phyloP scores from a whole-genome alignment of 2,329 filamentous ascomycete genomes.

The Cladosporium cucumerinum region DNA sequence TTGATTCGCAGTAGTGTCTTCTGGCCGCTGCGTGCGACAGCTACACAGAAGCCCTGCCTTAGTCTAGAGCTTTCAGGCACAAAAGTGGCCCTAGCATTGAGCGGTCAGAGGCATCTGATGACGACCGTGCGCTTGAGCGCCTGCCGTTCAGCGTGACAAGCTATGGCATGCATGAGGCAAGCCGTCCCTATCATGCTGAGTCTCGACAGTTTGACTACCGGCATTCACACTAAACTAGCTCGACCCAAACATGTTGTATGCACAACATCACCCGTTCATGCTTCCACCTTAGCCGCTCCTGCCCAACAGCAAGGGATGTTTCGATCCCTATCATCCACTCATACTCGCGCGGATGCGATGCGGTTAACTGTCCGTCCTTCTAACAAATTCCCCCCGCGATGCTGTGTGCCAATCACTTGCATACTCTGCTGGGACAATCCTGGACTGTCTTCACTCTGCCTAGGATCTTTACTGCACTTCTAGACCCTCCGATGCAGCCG shows the following conservation, averaged over 20 bases:
- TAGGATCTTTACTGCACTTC: not conserved
- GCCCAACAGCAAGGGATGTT: conserved; percentile 4
- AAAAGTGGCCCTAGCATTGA: conserved; percentile 7
- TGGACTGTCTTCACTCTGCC: not conserved
- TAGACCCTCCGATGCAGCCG: not conserved
- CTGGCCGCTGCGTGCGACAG: conserved; percentile 1
- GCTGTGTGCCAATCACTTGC: not conserved
- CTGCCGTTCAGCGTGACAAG: not conserved
- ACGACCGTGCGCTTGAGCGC: not conserved
- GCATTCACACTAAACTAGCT: not conserved
- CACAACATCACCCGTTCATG: not conserved
- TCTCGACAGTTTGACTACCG: not conserved
- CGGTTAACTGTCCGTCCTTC: not conserved
- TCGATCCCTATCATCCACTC: not conserved
- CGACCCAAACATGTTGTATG: not conserved
- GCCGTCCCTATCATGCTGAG: not conserved
- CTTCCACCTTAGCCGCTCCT: not conserved
- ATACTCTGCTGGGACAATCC: not conserved
- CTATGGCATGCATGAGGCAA: not conserved
- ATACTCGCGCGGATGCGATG: not conserved
- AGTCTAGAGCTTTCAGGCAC: not conserved
- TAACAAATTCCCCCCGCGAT: not conserved
- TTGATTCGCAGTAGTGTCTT: not conserved
- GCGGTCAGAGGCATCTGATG: conserved; percentile 1
- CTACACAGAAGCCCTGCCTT: conserved; percentile 5